Base-by-base conservation (phyloP, 331 rosid species). In the Quercus phellos region DNA sequence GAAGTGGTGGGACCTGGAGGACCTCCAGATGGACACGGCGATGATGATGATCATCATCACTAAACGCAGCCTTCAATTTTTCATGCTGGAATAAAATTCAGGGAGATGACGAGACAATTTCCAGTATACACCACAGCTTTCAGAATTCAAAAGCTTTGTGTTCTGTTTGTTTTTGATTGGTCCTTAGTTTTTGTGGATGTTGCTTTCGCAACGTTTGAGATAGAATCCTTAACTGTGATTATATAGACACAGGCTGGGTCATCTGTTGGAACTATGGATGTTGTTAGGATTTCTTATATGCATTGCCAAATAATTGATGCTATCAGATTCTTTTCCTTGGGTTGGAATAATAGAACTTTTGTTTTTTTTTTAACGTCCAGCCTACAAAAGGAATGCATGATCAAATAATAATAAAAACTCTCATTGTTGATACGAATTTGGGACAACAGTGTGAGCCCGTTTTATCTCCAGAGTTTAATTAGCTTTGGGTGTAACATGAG, bases 291-390 rank as follows among this genome's bases (percentile, higher is more conserved):
- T 26, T 76, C 78, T 69, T 81, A 67, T 69, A 79, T 77, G 87
- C 73, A 69, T 69, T 79, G 78, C 79, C 86, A 73, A 94, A 92
- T 91, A 94, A 94, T 87, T 73, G 84, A 86, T 85, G 85, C 84
- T 63, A 68, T 70, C 68, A 76, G 79, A 86, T 86, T 85, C 84
- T 86, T 86, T 89, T 18, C 77, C 77, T 4, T 32, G 73, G 51
- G 43, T 61, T 66, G 68, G 74, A 80, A 77, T 18, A 19, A 68
- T 68, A 46, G 64, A 79, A 42, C 70, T 69, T 5, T 38, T 9
- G 69, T 58, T 54, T 55, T 30, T 1, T 1, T 35, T 38, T 38
- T 32, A 34, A 22, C 4, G 30, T 35, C 42, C 74, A 55, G 18
- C 8, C 68, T 21, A 16, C 30, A 77, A 70, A 46, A 18, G 38